These are phyloP conservation scores for Leccinum huronense DNA, from an alignment of 1,284 basidiomycete genomes.

Conservation along the genomic window DNA sequence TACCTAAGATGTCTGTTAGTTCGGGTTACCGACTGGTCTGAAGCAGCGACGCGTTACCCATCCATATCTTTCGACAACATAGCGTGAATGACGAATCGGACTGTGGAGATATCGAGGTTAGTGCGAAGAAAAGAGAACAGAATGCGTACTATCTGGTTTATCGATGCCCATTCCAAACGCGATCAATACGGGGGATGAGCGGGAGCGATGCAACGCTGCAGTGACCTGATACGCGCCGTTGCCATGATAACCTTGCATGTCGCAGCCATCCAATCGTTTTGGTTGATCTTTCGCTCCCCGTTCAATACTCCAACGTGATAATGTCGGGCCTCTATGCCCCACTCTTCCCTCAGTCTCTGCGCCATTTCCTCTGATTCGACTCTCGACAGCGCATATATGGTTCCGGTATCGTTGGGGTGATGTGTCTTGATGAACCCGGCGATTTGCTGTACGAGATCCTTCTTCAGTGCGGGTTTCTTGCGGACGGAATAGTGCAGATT, in stretches of 20 bases:
- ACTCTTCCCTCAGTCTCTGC: conserved; percentile 52
- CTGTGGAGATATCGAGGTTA: conserved; percentile 37
- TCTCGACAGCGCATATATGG: conserved; percentile 83
- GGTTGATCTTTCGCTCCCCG: conserved; percentile 63
- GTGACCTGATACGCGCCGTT: conserved; percentile 51
- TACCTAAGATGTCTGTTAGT: conserved; percentile 42
- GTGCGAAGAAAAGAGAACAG: not conserved
- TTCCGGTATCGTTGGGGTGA: conserved; percentile 68
- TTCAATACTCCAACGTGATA: conserved; percentile 84
- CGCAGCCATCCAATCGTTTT: conserved; percentile 76
- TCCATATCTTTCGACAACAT: conserved; percentile 71
- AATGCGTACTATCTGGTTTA: conserved; percentile 66
- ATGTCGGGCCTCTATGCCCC: conserved; percentile 68
- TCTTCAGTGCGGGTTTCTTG: conserved; percentile 47
- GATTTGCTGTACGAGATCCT: conserved; percentile 65
- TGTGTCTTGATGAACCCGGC: conserved; percentile 65
- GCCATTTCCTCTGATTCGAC: conserved; percentile 81
- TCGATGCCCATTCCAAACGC: conserved; percentile 99
- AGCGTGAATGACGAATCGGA: conserved; percentile 79
- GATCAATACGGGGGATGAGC: conserved; percentile 44
- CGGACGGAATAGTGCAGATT: conserved; percentile 87
- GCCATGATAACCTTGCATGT: conserved; percentile 85
- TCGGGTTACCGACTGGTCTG: not conserved
- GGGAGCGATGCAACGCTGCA: conserved; percentile 13
- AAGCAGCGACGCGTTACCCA: conserved; percentile 39